These are phyloP conservation scores for Pestalotiopsis fici DNA, from an alignment of 2,329 filamentous ascomycete species.

Conservation along the genomic window DNA sequence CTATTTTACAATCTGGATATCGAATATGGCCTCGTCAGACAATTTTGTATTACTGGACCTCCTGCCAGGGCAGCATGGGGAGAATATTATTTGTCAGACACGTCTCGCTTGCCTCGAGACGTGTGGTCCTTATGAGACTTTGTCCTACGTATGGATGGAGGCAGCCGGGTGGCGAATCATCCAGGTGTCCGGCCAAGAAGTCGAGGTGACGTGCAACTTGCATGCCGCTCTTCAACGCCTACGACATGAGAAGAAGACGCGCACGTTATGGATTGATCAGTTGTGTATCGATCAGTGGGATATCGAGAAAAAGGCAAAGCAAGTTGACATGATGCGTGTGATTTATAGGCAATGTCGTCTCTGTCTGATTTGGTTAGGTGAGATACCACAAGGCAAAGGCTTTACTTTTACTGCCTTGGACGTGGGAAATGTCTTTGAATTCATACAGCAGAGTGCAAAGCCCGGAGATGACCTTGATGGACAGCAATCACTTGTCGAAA, in stretches of 20 bases:
- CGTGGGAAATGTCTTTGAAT: neutral
- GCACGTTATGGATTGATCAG: slow-evolving; percentile 12
- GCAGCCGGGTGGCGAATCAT: neutral
- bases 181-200: neutral
- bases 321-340: slow-evolving; percentile 13
- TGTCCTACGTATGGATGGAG: neutral
- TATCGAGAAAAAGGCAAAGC: slow-evolving; percentile 8
- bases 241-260: neutral
- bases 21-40: neutral
- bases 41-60: neutral
- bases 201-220: neutral
- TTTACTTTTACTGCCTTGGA: neutral
- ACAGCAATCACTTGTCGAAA: neutral
- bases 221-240: neutral
- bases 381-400: neutral
- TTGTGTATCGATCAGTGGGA: slow-evolving; percentile 16
- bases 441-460: neutral
- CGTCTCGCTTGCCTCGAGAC: neutral
- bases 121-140: neutral
- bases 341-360: slow-evolving; percentile 7
- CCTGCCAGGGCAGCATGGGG: neutral
- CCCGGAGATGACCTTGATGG: too few species aligned
- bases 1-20: neutral
- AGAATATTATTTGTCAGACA: neutral
- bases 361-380: slow-evolving; percentile 6